Percentiles rank a stretch among this genome's conserved stretches.
Evolutionary conservation across 1,284 basidiomycete genomes (phyloP).

Genomic region (Mycena citricolor): DNA sequence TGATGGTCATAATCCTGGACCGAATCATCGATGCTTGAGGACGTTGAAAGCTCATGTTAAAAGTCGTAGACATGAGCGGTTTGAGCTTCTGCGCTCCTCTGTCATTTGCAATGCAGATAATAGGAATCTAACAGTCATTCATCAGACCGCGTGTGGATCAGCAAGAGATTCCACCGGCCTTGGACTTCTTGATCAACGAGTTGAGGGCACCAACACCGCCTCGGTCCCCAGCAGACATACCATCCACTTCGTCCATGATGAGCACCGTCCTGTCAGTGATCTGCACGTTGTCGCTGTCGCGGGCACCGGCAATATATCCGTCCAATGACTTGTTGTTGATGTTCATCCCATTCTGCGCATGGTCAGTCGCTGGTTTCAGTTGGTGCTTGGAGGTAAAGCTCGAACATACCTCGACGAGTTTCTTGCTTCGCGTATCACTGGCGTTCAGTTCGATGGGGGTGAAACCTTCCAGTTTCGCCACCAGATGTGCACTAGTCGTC

Average conservation of each 20-base stretch:
- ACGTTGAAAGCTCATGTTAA: slow-evolving; percentile 73
- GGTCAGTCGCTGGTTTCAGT: too few relatives aligned
- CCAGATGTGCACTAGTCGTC: slow-evolving; percentile 93
- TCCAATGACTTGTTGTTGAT: slow-evolving; percentile 88
- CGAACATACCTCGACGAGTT: slow-evolving; percentile 79
- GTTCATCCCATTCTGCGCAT: slow-evolving; percentile 73
- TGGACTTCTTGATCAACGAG: slow-evolving; percentile 90
- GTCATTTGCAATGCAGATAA: slow-evolving; percentile 99
- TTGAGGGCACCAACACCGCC: slow-evolving; percentile 95
- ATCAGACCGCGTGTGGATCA: not conserved
- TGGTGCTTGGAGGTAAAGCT: not conserved
- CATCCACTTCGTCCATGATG: slow-evolving; percentile 99
- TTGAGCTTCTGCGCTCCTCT: slow-evolving; percentile 85
- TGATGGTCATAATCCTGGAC: slow-evolving; percentile 85
- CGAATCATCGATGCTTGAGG: slow-evolving; percentile 76
- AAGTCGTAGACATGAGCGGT: slow-evolving; percentile 77
- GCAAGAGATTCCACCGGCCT: slow-evolving; percentile 45
- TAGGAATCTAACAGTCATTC: slow-evolving; percentile 76
- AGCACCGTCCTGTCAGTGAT: slow-evolving; percentile 84
- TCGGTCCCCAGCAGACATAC: slow-evolving; percentile 97
- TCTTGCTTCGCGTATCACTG: slow-evolving; percentile 94
- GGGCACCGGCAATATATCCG: slow-evolving; percentile 74
- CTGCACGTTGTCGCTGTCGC: slow-evolving; percentile 61
- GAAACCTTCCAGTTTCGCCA: slow-evolving; percentile 86
- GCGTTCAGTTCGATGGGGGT: slow-evolving; percentile 95